phyloP scores from a whole-genome alignment of 129 eudicot genomes.

The Pittosporum tobira region DNA sequence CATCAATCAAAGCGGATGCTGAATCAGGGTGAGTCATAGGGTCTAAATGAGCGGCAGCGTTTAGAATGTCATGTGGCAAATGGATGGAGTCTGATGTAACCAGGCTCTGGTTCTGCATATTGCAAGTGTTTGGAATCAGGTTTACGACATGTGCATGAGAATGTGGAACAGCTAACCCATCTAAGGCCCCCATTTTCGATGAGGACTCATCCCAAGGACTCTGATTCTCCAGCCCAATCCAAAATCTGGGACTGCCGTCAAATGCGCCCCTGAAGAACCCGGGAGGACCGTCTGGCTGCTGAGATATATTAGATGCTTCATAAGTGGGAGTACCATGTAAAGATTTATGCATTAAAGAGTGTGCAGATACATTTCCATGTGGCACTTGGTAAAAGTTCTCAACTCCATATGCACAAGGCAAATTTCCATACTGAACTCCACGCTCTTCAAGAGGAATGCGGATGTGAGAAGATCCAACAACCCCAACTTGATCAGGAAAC shows the following conservation, averaged over 20 bases:
- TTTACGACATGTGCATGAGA: conserved; percentile 29
- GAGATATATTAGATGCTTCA: conserved; percentile 47
- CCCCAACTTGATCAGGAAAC: conserved; percentile 40
- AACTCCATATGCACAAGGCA: conserved; percentile 43
- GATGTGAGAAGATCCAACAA: conserved; percentile 37
- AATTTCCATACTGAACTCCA: conserved; percentile 31
- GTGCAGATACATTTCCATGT: conserved; percentile 43
- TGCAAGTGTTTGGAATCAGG: conserved; percentile 25
- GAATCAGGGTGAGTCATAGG: conserved; percentile 18
- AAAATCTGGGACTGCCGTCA: conserved; percentile 44
- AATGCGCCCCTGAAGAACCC: conserved; percentile 38
- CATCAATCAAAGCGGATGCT: conserved; percentile 17
- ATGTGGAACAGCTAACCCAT: conserved; percentile 27
- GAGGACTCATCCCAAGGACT: conserved; percentile 45
- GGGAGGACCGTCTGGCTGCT: conserved; percentile 40
- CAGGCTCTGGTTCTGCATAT: conserved; percentile 24
- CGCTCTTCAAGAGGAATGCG: conserved; percentile 44
- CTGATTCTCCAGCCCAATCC: conserved; percentile 46
- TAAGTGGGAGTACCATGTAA: conserved; percentile 36
- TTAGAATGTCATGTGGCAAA: conserved; percentile 21
- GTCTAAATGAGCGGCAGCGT: conserved; percentile 18
- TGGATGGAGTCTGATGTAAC: conserved; percentile 20
- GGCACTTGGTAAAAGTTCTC: conserved; percentile 44
- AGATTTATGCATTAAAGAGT: conserved; percentile 45
- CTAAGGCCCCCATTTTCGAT: conserved; percentile 23